These are phyloP conservation scores for Hygrophoropsis aurantiaca DNA, from an alignment of 768 basidiomycete species.

Conservation along the genomic window DNA sequence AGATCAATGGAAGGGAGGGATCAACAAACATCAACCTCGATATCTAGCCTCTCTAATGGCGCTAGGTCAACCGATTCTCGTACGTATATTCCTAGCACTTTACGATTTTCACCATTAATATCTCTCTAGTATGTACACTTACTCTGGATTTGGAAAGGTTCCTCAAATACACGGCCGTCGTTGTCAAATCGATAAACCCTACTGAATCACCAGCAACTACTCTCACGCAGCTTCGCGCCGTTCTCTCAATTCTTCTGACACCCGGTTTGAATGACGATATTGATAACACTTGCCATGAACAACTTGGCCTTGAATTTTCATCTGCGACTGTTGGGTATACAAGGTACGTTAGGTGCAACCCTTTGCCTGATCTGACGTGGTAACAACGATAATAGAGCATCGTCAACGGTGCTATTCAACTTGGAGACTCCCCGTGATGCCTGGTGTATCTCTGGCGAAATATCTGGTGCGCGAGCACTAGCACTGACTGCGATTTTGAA, in stretches of 20 bases:
- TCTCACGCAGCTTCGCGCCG: constrained; percentile 52
- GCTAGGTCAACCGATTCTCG: constrained; percentile 19
- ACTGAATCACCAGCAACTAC: constrained; percentile 42
- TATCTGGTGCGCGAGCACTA: constrained; percentile 70
- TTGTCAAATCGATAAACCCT: constrained; percentile 53
- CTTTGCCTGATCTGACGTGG: neutral
- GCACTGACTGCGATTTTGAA: constrained; percentile 68
- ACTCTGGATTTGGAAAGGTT: constrained; percentile 52
- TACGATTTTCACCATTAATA: too few species aligned
- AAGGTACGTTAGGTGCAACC: constrained; percentile 40
- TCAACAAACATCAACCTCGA: constrained; percentile 19
- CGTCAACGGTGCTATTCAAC: constrained; percentile 43
- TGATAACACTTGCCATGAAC: constrained; percentile 63
- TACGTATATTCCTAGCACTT: too few species aligned
- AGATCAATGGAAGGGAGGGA: constrained; percentile 29
- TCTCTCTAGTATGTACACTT: constrained; percentile 56
- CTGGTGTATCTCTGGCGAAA: constrained; percentile 75
- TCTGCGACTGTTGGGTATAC: constrained; percentile 44
- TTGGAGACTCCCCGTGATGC: constrained; percentile 36
- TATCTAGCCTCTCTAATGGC: constrained; percentile 22
- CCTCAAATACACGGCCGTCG: constrained; percentile 44
- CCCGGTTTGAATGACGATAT: constrained; percentile 69
- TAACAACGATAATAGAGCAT: constrained; percentile 29
- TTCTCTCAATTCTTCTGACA: constrained; percentile 67
- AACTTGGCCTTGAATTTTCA: constrained; percentile 48